Evolutionary conservation across 2,329 filamentous ascomycete species (phyloP).

Genomic region (Ophiostoma sp.): DNA sequence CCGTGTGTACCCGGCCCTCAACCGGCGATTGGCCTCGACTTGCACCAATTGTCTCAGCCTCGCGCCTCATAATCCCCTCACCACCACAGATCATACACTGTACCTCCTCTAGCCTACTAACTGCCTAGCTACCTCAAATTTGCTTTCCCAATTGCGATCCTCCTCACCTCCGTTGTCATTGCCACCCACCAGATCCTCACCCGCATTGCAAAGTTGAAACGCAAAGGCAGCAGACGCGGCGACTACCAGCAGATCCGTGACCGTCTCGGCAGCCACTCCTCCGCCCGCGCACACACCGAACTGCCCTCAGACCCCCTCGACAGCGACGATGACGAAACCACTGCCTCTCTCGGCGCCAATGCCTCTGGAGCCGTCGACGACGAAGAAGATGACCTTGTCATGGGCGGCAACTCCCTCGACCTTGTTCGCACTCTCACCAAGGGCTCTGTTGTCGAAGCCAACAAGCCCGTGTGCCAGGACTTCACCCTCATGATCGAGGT

Average conservation of each 20-base stretch:
- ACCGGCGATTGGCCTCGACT: background rate
- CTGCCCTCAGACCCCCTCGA: conserved; percentile 42
- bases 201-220: conserved; percentile 49
- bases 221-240: conserved; percentile 25
- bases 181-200: conserved; percentile 56
- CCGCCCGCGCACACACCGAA: conserved; percentile 44
- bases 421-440: conserved; percentile 57
- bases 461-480: conserved; percentile 69
- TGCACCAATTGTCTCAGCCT: conserved; percentile 5
- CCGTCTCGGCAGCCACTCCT: conserved; percentile 21
- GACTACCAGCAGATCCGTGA: conserved; percentile 23
- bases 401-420: conserved; percentile 49
- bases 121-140: conserved; percentile 68
- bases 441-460: conserved; percentile 63
- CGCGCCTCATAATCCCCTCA: background rate
- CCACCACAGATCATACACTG: background rate
- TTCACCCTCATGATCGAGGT: conserved; percentile 68
- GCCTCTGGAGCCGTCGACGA: conserved; percentile 18
- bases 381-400: conserved; percentile 51
- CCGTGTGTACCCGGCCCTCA: background rate
- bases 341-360: conserved; percentile 25
- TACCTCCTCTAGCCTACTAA: background rate
- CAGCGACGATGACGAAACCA: conserved; percentile 50
- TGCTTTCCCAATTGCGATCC: conserved; percentile 68
- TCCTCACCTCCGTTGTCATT: conserved; percentile 64